Evolutionary conservation across 257 asterid genomes (phyloP).

Genomic region (Paulownia fortunei): DNA sequence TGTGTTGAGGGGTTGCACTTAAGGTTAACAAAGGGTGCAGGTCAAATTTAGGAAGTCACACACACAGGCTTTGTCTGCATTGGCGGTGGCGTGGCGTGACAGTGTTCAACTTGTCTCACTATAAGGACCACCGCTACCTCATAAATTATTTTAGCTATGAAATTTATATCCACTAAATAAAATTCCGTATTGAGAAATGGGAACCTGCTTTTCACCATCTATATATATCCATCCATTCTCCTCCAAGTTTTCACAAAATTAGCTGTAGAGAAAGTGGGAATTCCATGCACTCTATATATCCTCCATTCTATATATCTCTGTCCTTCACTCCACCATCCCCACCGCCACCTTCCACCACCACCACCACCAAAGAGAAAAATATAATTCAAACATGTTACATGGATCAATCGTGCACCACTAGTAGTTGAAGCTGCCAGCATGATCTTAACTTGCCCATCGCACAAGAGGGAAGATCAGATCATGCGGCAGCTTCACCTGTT

Average conservation of each 20-base stretch:
- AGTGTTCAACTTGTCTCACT: slow-evolving; percentile 65
- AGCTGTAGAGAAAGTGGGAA: neutral
- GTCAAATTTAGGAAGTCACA: slow-evolving; percentile 31
- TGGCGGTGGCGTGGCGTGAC: slow-evolving; percentile 61
- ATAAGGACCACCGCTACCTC: slow-evolving; percentile 57
- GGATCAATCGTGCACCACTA: slow-evolving; percentile 40
- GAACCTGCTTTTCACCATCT: slow-evolving; percentile 11
- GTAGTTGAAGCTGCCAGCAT: slow-evolving; percentile 75
- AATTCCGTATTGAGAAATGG: neutral
- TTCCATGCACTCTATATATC: slow-evolving; percentile 27
- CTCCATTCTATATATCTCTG: neutral
- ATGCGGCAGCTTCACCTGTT: slow-evolving; percentile 53
- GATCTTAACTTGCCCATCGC: slow-evolving; percentile 51
- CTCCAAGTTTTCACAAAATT: slow-evolving; percentile 2
- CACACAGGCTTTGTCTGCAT: slow-evolving; percentile 40
- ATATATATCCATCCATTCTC: slow-evolving; percentile 34
- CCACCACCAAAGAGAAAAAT: neutral
- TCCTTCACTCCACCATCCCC: neutral
- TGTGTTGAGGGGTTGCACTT: neutral
- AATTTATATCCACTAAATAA: neutral
- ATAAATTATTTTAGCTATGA: neutral
- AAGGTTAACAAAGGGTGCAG: slow-evolving; percentile 34
- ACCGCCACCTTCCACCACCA: neutral
- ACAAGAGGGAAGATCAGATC: slow-evolving; percentile 43
- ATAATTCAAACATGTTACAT: neutral